phyloP scores from a whole-genome alignment of 768 basidiomycete genomes.

The Suillus cothurnatus region DNA sequence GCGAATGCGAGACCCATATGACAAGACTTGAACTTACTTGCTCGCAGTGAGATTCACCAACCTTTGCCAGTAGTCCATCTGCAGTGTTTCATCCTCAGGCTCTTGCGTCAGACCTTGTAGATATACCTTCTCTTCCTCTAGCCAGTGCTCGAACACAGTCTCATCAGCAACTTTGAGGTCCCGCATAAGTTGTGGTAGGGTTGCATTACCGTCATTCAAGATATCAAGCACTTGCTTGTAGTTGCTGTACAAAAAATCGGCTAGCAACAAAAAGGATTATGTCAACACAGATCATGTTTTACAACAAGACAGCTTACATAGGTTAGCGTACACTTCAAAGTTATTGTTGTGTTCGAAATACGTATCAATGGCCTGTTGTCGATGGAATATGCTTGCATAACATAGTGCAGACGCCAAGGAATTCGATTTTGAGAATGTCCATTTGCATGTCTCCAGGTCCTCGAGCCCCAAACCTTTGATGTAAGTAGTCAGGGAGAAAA shows the following conservation, averaged over 20 bases:
- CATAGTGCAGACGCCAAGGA: neutral
- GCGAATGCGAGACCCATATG: too few species aligned
- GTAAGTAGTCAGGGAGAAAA: neutral
- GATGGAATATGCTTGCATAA: neutral
- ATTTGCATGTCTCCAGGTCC: neutral
- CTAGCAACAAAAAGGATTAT: neutral
- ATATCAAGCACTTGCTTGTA: neutral
- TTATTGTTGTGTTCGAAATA: neutral
- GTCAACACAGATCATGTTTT: neutral
- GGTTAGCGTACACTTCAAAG: neutral
- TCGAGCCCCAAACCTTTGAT: neutral
- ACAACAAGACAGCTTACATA: neutral
- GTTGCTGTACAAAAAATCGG: neutral
- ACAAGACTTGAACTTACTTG: too few species aligned
- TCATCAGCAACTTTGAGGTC: neutral
- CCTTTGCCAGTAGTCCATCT: neutral
- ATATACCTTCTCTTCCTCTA: neutral
- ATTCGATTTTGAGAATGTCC: neutral
- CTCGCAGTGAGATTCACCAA: neutral
- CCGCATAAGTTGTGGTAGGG: neutral
- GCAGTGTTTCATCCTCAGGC: neutral
- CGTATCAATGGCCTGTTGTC: neutral
- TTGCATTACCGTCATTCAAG: neutral
- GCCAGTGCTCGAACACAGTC: neutral
- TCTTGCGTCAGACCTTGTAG: neutral